Evolutionary conservation across 208 protist species (phyloP).

Genomic region (Porcisia hertigi): DNA sequence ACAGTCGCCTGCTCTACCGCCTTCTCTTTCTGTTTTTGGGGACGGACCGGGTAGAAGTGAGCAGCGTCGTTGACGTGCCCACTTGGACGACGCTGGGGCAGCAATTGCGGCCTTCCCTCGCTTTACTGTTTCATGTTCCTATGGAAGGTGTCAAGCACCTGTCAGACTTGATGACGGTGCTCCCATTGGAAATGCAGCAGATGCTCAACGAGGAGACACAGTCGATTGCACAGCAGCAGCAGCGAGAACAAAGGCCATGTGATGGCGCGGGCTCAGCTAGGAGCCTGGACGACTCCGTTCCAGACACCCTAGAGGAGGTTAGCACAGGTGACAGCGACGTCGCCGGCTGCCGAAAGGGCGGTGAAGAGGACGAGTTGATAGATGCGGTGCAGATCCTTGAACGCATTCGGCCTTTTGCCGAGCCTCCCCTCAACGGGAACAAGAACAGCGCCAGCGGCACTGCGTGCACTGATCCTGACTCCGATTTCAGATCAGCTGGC

Average conservation of each 20-base stretch:
- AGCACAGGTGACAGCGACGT: not conserved
- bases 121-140: constrained; percentile 4
- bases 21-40: constrained; percentile 77
- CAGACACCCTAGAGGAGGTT: not conserved
- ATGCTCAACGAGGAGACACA: constrained; percentile 21
- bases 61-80: constrained; percentile 59
- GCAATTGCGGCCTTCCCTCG: constrained; percentile 17
- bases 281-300: not conserved
- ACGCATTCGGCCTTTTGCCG: not conserved
- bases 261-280: not conserved
- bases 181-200: constrained; percentile 13
- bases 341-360: not conserved
- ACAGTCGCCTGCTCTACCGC: constrained; percentile 51
- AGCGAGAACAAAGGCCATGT: not conserved
- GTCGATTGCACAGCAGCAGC: constrained; percentile 15
- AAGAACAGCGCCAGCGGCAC: not conserved
- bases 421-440: not conserved
- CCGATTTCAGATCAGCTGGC: not conserved
- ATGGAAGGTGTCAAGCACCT: constrained; percentile 6
- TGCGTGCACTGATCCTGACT: not conserved
- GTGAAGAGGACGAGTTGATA: not conserved
- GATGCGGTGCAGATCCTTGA: constrained; percentile 14
- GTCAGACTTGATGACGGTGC: constrained; percentile 16
- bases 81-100: constrained; percentile 43
- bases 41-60: constrained; percentile 66